Conservation (phyloP, 192 early-diverging fungal genomes). For the Coemansia sp. region DNA sequence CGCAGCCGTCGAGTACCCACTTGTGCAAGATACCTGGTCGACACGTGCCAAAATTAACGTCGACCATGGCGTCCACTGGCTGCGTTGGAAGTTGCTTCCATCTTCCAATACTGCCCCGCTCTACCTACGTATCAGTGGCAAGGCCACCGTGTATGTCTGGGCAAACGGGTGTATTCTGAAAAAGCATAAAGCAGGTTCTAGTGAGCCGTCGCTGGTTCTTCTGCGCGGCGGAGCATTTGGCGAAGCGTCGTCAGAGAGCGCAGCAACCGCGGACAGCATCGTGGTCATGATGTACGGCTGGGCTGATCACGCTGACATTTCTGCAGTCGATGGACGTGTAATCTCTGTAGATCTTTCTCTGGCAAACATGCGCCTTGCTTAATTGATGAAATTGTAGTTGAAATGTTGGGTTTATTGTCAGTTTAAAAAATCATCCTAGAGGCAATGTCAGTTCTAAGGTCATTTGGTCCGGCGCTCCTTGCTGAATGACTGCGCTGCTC, state of each 20-base stretch:
- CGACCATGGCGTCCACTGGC: constrained; percentile 48
- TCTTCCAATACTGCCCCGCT: constrained; percentile 52
- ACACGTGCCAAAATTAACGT: constrained; percentile 23
- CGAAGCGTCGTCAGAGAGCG: neutral
- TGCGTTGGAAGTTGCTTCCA: constrained; percentile 21
- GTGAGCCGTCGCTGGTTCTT: constrained; percentile 12
- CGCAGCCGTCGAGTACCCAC: constrained; percentile 25
- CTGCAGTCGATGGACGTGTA: neutral
- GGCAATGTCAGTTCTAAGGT: no score
- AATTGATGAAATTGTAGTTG: neutral
- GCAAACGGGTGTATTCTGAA: constrained; percentile 66
- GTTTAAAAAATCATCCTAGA: no score
- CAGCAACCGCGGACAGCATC: constrained; percentile 10
- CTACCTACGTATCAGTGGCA: constrained; percentile 63
- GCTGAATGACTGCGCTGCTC: neutral
- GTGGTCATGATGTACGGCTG: constrained; percentile 47
- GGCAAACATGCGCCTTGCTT: neutral
- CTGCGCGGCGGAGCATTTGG: constrained; percentile 21
- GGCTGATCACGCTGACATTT: constrained; percentile 29
- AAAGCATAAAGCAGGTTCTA: constrained; percentile 64
- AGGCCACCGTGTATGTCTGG: constrained; percentile 64
- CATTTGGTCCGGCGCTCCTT: neutral
- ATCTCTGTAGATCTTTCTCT: constrained; percentile 36
- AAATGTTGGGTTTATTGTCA: no score
- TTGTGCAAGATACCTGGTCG: constrained; percentile 33